phyloP scores from a whole-genome alignment of 2,329 filamentous ascomycete species.

The Alternaria arbusti region DNA sequence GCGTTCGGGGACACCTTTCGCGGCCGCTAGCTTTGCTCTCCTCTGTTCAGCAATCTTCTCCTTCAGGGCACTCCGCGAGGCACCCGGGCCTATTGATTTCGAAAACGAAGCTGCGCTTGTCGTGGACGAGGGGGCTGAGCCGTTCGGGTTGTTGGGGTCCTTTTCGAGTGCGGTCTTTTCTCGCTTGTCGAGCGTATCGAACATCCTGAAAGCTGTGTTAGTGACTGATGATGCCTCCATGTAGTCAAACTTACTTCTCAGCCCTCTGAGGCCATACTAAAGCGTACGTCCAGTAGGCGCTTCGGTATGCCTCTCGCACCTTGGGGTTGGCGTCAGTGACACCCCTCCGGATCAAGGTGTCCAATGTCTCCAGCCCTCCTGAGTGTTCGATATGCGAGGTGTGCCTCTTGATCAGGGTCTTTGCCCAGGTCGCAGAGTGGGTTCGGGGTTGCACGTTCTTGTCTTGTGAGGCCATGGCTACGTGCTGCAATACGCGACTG shows the following conservation, averaged over 20 bases:
- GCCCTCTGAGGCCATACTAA: constrained; percentile 78
- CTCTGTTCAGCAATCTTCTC: constrained; percentile 81
- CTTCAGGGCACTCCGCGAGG: constrained; percentile 66
- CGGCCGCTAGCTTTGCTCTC: constrained; percentile 64
- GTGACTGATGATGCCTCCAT: not conserved
- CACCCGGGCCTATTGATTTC: constrained; percentile 58
- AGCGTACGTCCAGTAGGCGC: constrained; percentile 85
- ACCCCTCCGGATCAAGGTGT: constrained; percentile 88
- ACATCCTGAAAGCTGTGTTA: constrained; percentile 64
- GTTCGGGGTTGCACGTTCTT: constrained; percentile 89
- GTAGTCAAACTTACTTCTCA: constrained; percentile 64
- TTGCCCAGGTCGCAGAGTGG: constrained; percentile 82
- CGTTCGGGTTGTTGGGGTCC: constrained; percentile 80
- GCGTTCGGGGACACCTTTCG: constrained; percentile 56
- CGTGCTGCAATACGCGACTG: constrained; percentile 80
- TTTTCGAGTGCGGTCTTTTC: constrained; percentile 82
- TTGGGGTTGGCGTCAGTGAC: constrained; percentile 88
- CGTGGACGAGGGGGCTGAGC: constrained; percentile 57
- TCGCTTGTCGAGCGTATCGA: constrained; percentile 77
- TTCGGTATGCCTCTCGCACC: constrained; percentile 84
- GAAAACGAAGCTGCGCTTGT: constrained; percentile 53
- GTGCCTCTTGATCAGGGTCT: constrained; percentile 80
- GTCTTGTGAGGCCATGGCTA: constrained; percentile 82
- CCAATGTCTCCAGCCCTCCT: constrained; percentile 80
- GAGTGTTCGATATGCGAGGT: constrained; percentile 84